These are phyloP conservation scores for Marvania coccoides DNA, from an alignment of 139 green algal species.

Conservation along the genomic window DNA sequence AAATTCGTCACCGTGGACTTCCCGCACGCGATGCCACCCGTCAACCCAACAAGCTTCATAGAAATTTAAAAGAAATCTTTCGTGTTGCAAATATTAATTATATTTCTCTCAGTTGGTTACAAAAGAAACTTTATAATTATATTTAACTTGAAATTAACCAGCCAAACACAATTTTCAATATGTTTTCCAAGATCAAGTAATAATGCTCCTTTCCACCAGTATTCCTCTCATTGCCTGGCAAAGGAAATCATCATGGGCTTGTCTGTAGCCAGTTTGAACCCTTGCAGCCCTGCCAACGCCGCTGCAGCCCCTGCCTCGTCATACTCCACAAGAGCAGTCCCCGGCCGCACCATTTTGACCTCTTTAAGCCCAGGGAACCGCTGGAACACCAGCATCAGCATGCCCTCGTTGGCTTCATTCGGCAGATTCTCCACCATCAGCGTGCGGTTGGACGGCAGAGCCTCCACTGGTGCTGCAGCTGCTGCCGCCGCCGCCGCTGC, in stretches of 20 bases:
- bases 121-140: too few species aligned
- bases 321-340: slow-evolving; percentile 96
- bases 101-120: not conserved
- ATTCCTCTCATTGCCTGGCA: slow-evolving; percentile 77
- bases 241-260: slow-evolving; percentile 82
- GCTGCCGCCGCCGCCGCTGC: not conserved
- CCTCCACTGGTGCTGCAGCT: not conserved
- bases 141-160: too few species aligned
- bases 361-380: slow-evolving; percentile 90
- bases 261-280: slow-evolving; percentile 86
- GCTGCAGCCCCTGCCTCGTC: slow-evolving; percentile 64
- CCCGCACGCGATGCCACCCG: slow-evolving; percentile 76
- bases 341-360: slow-evolving; percentile 88
- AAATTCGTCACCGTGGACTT: slow-evolving; percentile 58
- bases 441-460: slow-evolving; percentile 71
- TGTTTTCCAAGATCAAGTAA: too few species aligned
- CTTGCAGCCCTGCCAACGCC: slow-evolving; percentile 78
- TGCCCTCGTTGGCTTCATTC: slow-evolving; percentile 66
- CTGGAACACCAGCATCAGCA: slow-evolving; percentile 91
- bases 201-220: too few species aligned
- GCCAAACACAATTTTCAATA: too few species aligned
- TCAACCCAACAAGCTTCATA: slow-evolving; percentile 77
- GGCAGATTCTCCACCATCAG: slow-evolving; percentile 94
- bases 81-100: not conserved
- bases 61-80: not conserved